phyloP scores from a whole-genome alignment of 345 rosid genomes.

The Syzygium jambos region DNA sequence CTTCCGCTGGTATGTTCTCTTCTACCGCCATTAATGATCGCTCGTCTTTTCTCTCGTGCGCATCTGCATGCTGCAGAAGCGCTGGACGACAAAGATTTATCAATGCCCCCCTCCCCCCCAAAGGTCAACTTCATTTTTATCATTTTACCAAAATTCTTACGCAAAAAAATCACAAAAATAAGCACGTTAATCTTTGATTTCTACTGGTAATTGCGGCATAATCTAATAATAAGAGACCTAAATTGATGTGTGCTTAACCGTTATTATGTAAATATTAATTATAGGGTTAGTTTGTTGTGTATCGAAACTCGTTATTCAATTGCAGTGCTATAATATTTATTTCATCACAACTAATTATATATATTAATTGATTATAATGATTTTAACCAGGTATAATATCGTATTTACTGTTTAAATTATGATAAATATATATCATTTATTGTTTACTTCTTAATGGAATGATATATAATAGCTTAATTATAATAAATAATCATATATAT shows the following conservation, averaged over 20 bases:
- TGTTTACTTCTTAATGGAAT: background rate
- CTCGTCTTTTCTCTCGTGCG: background rate
- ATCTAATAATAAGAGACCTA: background rate
- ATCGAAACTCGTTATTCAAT: too few relatives aligned
- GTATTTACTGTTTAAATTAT: rapidly evolving
- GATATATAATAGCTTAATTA: background rate
- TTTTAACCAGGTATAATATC: background rate
- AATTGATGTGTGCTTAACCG: background rate
- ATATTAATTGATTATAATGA: background rate
- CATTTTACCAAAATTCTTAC: background rate
- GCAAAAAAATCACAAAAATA: too few relatives aligned
- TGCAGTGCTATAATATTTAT: too few relatives aligned
- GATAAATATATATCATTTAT: background rate
- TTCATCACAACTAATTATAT: background rate
- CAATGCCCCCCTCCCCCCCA: background rate
- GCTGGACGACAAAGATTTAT: background rate
- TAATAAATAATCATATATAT: background rate
- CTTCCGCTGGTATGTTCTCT: background rate
- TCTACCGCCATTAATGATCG: too few relatives aligned
- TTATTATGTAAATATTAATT: background rate
- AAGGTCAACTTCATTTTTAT: background rate
- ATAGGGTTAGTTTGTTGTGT: too few relatives aligned
- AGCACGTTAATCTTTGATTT: background rate
- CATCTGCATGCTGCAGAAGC: background rate
- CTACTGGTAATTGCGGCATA: background rate